Evolutionary conservation across 306 rosid genomes (phyloP).

Genomic region (Vigna hirtella): DNA sequence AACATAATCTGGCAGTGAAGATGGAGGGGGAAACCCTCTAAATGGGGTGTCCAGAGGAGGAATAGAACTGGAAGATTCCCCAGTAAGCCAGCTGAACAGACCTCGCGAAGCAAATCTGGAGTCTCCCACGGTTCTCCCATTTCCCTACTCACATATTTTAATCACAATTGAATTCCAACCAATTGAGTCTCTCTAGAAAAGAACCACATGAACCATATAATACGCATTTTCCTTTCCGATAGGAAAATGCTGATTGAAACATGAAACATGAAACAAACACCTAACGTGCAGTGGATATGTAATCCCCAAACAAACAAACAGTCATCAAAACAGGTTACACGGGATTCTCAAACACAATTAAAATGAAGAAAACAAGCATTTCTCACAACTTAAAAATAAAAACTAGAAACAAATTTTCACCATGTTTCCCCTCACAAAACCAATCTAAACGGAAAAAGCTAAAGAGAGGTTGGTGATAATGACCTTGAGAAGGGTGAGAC

Average conservation of each 20-base stretch:
- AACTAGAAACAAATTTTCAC: background rate
- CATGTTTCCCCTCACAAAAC: background rate
- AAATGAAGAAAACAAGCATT: background rate
- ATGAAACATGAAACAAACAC: slow-evolving; percentile 17
- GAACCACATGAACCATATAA: background rate
- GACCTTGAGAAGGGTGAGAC: slow-evolving; percentile 73
- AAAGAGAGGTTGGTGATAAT: slow-evolving; percentile 2
- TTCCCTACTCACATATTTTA: slow-evolving; percentile 6
- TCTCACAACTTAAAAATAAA: background rate
- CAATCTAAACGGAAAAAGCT: background rate
- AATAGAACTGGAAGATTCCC: background rate
- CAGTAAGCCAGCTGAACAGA: slow-evolving; percentile 18
- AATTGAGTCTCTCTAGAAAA: slow-evolving; percentile 3
- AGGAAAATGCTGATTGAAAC: slow-evolving; percentile 19
- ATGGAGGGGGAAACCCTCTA: slow-evolving; percentile 11
- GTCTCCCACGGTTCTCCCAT: background rate
- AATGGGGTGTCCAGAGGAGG: slow-evolving; percentile 19
- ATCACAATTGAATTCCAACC: slow-evolving; percentile 1
- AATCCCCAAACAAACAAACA: background rate
- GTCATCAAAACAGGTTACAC: background rate
- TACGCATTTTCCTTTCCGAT: background rate
- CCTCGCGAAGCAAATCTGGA: background rate
- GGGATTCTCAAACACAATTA: background rate
- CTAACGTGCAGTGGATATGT: background rate
- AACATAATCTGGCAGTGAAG: slow-evolving; percentile 30